Base-by-base conservation (phyloP, 805 yeast genomes). In the Lipomyces kockii region DNA sequence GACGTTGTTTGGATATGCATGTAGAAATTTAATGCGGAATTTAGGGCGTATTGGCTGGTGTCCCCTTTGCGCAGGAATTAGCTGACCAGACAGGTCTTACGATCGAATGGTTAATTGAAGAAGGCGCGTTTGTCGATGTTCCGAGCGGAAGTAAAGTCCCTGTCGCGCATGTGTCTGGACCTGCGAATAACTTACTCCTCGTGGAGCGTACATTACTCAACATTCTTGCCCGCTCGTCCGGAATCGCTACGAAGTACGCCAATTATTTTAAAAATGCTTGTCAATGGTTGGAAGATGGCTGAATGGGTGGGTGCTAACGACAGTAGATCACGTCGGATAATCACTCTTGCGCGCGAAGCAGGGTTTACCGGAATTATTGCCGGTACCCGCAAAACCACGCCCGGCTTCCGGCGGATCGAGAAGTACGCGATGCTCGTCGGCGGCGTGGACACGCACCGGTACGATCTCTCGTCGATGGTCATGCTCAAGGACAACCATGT, bases 301-400 rank as follows among this genome's bases (percentile, higher is more conserved):
- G 7, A 29, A 14, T 25, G 22, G 43, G 39, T 11, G 7, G 43
- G 17, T 17, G 11, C 25, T 37, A 27, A 46, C 20, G 37, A 34
- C 22, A 5, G 12, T 14, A 29, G 73, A 46, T 87, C 95, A 0
- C 78, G 81, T 61, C 78, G 80, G 35, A 84, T 93, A 2, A 80
- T 87, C 62, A 75, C 79, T 5, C 77, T 85, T 66, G 97, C 97
- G 0, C 84, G 87, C 64, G 79, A 84, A 54, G 79, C 84, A 3
- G 95, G 96, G 0, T 94, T 87, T 76, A 80, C 80, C 2, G 98
- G 98, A 0, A 83, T 89, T 29, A 92, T 93, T 76, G 98, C 98
- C 0, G 98, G 98, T 6, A 93, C 98, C 0, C 85, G 98, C 76
- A 93, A 93, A 79, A 94, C 98, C n/a, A 94, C 98, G 0, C 98